Evolutionary conservation across 2,329 filamentous ascomycete genomes (phyloP).

Genomic region (Cercospora zeae-maydis): DNA sequence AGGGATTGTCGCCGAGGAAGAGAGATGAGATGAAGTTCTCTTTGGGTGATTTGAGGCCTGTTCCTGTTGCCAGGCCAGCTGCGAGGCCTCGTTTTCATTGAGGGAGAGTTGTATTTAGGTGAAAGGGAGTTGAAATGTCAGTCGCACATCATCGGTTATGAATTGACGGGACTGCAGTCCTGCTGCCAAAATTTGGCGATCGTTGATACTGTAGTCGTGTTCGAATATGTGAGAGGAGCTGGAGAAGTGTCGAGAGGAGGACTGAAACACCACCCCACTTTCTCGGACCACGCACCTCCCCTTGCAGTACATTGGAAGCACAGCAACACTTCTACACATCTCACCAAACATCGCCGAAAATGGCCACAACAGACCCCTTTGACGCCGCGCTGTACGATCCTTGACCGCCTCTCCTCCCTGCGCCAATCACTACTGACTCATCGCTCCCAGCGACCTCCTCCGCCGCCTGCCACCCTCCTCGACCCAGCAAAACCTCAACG

Average conservation of each 20-base stretch:
- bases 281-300: neutral
- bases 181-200: neutral
- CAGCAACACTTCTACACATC: neutral
- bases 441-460: conserved; percentile 75
- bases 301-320: neutral
- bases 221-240: neutral
- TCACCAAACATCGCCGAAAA: conserved; percentile 4
- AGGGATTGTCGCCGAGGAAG: conserved; percentile 15
- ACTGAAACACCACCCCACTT: neutral
- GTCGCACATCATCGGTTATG: neutral
- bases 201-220: neutral
- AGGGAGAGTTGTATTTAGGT: neutral
- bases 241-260: neutral
- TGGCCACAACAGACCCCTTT: conserved; percentile 57
- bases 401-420: neutral
- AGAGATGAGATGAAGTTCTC: neutral
- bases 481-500: conserved; percentile 80
- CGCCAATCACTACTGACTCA: conserved; percentile 14
- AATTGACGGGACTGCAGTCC: neutral
- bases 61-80: neutral
- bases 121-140: neutral
- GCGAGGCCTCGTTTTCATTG: neutral
- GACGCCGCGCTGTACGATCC: conserved; percentile 72
- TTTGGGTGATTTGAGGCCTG: neutral
- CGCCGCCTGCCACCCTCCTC: conserved; percentile 94